Evolutionary conservation across 768 basidiomycete genomes (phyloP).

Genomic region (Rhodotorula diobovata): DNA sequence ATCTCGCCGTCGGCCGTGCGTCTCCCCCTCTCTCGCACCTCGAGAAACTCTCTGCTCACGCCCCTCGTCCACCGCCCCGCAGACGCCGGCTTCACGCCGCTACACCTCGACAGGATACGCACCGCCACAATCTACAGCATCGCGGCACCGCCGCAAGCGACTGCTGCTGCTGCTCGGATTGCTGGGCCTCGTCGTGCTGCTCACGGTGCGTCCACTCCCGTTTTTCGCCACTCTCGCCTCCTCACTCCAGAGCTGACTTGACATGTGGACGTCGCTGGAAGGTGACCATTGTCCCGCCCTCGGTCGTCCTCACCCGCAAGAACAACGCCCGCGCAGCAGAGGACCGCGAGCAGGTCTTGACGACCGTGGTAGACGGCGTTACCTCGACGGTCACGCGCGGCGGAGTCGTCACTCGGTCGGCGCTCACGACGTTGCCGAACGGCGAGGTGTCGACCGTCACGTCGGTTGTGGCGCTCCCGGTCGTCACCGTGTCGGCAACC

Average conservation of each 20-base stretch:
- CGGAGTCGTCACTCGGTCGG: not conserved
- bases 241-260: not conserved
- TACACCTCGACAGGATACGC: not conserved
- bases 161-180: not conserved
- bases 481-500: slow-evolving; percentile 14
- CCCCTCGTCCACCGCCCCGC: not conserved
- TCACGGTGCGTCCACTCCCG: not conserved
- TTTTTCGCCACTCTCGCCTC: not conserved
- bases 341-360: not conserved
- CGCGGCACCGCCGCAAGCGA: not conserved
- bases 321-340: slow-evolving; percentile 1
- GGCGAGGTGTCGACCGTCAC: slow-evolving; percentile 6
- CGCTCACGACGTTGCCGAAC: slow-evolving; percentile 5
- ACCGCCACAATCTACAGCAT: not conserved
- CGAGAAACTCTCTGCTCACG: not conserved
- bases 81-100: not conserved
- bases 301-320: slow-evolving; percentile 7
- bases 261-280: not conserved
- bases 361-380: slow-evolving; percentile 11
- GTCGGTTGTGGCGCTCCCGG: slow-evolving; percentile 5
- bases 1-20: not conserved
- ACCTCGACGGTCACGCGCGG: slow-evolving; percentile 1
- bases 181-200: not conserved
- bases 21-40: no score
- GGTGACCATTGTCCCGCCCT: slow-evolving; percentile 14